Percentiles rank a stretch among this genome's conserved stretches.
phyloP scores from a whole-genome alignment of 257 asterid genomes.

The Thymus mandschuricus region DNA sequence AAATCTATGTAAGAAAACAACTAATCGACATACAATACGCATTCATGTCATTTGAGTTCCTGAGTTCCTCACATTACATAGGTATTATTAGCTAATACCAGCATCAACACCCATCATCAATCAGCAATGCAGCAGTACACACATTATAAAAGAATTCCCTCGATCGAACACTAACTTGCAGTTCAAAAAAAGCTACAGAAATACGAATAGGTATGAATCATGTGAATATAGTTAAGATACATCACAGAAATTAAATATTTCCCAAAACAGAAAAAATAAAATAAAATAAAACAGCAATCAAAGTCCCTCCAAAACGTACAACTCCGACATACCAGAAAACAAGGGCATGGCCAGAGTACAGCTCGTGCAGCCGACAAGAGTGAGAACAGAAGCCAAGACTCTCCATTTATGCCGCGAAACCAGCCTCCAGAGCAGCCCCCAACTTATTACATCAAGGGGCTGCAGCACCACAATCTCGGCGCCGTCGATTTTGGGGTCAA shows the following conservation, averaged over 20 bases:
- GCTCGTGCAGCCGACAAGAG: constrained; percentile 70
- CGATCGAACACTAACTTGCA: not conserved
- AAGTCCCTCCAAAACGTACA: constrained; percentile 6
- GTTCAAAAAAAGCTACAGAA: not conserved
- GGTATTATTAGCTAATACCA: not conserved
- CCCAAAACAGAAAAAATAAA: not conserved
- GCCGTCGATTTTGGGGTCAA: constrained; percentile 60
- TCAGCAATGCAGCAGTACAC: constrained; percentile 1
- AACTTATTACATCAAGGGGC: constrained; percentile 66
- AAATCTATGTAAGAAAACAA: not conserved
- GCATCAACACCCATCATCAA: not conserved
- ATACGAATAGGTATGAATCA: not conserved
- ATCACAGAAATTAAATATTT: not conserved
- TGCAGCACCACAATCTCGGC: constrained; percentile 39
- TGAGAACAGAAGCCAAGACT: constrained; percentile 54
- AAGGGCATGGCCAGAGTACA: constrained; percentile 87
- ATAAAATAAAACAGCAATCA: not conserved
- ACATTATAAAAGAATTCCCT: not conserved
- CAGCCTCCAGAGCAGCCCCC: constrained; percentile 85
- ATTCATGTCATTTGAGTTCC: not conserved
- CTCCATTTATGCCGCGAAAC: constrained; percentile 71
- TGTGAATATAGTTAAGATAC: not conserved
- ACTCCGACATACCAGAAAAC: constrained; percentile 56
- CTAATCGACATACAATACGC: not conserved
- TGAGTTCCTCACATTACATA: not conserved